A percentile compares a stretch with the other conserved stretches of the same genome.
phyloP scores from a whole-genome alignment of 2,329 filamentous ascomycete species.

The Microascus cirrosus region DNA sequence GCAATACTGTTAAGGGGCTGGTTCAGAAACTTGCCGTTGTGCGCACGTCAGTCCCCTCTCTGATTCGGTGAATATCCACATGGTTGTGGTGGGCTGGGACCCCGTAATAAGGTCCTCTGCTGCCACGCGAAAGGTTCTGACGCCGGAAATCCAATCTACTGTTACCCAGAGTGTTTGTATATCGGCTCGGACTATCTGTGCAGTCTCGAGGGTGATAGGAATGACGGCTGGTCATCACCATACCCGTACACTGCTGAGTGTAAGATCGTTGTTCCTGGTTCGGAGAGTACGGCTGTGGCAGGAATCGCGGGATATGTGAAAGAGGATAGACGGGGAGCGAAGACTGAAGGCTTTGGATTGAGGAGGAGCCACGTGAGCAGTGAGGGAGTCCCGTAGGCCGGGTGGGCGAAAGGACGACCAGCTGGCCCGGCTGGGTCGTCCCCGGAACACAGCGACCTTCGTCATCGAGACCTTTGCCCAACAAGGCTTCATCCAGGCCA shows the following conservation, averaged over 20 bases:
- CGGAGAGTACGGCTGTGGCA: background rate
- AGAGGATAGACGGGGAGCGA: background rate
- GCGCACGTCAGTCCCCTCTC: constrained; percentile 58
- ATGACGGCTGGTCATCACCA: background rate
- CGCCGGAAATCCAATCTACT: constrained; percentile 28
- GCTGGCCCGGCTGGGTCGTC: background rate
- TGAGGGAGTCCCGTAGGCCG: background rate
- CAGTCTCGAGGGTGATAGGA: background rate
- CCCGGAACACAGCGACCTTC: background rate
- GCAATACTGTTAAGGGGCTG: background rate
- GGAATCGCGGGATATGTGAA: background rate
- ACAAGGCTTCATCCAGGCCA: background rate
- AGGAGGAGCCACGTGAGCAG: background rate
- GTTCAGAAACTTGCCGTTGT: constrained; percentile 49
- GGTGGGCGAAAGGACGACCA: background rate
- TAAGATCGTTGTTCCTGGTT: background rate
- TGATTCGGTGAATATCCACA: constrained; percentile 49
- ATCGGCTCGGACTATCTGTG: background rate
- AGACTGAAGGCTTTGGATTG: background rate
- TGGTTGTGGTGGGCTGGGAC: constrained; percentile 45
- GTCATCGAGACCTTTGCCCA: background rate
- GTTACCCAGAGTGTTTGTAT: background rate
- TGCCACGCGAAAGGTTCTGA: constrained; percentile 35
- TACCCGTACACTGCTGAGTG: background rate
- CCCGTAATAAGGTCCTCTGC: constrained; percentile 33